Conservation (phyloP, 2,329 filamentous ascomycete genomes). For the Trichoderma asperellum region DNA sequence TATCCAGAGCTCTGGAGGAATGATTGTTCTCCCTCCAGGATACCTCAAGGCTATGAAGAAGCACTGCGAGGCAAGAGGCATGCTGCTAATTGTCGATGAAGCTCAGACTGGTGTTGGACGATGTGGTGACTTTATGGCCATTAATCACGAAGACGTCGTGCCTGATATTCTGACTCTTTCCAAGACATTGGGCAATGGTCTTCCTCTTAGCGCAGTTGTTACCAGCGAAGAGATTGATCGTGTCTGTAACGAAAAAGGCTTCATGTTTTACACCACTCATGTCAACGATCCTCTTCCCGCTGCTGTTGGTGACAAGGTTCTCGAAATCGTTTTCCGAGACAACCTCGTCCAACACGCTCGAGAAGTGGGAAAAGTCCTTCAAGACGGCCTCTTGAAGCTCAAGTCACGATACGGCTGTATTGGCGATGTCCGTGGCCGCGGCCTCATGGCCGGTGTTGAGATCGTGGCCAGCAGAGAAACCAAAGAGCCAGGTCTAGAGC, state of each 20-base stretch:
- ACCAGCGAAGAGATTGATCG: constrained; percentile 58
- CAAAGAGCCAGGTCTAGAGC: constrained; percentile 51
- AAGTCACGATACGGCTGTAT: constrained; percentile 61
- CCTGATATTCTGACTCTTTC: constrained; percentile 63
- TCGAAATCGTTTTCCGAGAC: constrained; percentile 64
- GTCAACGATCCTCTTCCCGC: constrained; percentile 65
- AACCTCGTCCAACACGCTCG: constrained; percentile 52
- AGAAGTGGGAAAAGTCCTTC: constrained; percentile 51
- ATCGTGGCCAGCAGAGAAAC: constrained; percentile 56
- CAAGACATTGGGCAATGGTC: constrained; percentile 64
- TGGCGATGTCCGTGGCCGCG: constrained; percentile 63
- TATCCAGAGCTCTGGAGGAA: constrained; percentile 62
- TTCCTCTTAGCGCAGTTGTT: constrained; percentile 61
- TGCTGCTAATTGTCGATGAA: constrained; percentile 66
- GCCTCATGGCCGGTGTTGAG: constrained; percentile 62
- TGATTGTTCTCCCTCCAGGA: constrained; percentile 61
- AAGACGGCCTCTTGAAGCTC: constrained; percentile 50
- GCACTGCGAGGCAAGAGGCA: constrained; percentile 59
- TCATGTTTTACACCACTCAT: constrained; percentile 64
- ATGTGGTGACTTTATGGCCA: constrained; percentile 62
- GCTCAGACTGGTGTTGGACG: constrained; percentile 64
- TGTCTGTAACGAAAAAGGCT: constrained; percentile 53
- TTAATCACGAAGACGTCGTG: constrained; percentile 57
- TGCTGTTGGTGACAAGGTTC: constrained; percentile 63
- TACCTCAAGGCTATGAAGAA: constrained; percentile 60